These are phyloP conservation scores for Centrapalus pauciflorus DNA, from an alignment of 129 eudicot species.

Conservation along the genomic window DNA sequence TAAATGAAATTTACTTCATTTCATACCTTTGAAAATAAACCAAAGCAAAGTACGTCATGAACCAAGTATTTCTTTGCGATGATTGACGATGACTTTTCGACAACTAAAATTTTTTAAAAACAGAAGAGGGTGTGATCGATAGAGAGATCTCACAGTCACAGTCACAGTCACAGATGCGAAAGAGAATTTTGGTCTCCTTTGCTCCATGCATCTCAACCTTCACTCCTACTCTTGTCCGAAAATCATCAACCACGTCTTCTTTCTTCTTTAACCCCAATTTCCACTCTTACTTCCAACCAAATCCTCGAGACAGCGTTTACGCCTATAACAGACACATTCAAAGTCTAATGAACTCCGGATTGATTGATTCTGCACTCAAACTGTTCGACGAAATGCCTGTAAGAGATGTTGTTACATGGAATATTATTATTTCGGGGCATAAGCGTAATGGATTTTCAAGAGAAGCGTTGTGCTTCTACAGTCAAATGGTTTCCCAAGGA, in stretches of 20 bases:
- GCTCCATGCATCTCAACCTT: constrained; percentile 22
- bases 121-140: too few relatives aligned
- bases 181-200: constrained; percentile 11
- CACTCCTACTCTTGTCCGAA: constrained; percentile 15
- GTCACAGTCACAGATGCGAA: constrained; percentile 27
- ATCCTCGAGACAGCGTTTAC: constrained; percentile 25
- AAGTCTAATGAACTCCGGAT: constrained; percentile 34
- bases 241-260: constrained; percentile 15
- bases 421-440: constrained; percentile 59
- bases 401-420: constrained; percentile 70
- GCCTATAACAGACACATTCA: constrained; percentile 33
- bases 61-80: too few relatives aligned
- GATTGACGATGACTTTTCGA: too few relatives aligned
- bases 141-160: too few relatives aligned
- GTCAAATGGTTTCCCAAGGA: constrained; percentile 58
- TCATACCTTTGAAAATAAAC: too few relatives aligned
- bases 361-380: constrained; percentile 38
- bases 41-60: too few relatives aligned
- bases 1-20: too few relatives aligned
- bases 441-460: constrained; percentile 33
- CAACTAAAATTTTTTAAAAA: too few relatives aligned
- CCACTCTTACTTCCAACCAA: constrained; percentile 28
- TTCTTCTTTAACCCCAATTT: constrained; percentile 8
- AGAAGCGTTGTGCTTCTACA: constrained; percentile 37
- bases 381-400: constrained; percentile 69